Conservation (phyloP, 768 basidiomycete genomes). For the Pleurotus citrinopileatus region DNA sequence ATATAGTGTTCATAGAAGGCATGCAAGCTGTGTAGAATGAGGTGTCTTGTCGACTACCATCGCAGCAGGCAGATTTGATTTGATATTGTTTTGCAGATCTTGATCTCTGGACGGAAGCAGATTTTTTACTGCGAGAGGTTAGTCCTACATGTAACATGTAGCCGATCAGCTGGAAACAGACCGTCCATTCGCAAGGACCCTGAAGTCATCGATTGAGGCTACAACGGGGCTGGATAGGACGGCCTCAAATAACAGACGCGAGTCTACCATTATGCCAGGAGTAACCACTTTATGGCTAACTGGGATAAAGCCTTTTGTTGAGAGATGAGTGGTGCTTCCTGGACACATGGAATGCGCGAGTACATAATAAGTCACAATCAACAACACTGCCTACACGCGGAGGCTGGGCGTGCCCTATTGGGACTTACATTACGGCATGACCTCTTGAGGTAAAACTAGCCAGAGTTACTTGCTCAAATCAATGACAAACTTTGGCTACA, state of each 20-base stretch:
- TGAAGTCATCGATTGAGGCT: too few relatives aligned
- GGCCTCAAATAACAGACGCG: too few relatives aligned
- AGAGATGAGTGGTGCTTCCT: background rate
- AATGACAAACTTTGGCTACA: too few relatives aligned
- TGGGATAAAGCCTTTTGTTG: too few relatives aligned
- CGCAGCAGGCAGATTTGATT: background rate
- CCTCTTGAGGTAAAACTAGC: too few relatives aligned
- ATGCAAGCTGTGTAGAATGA: background rate
- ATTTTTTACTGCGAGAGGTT: background rate
- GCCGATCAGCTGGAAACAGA: background rate
- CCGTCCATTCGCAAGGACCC: background rate
- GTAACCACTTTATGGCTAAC: too few relatives aligned
- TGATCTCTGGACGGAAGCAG: background rate
- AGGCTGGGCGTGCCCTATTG: background rate
- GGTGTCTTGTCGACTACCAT: background rate
- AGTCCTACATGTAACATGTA: too few relatives aligned
- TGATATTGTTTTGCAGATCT: background rate
- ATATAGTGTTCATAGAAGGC: background rate
- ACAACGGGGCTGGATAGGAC: too few relatives aligned
- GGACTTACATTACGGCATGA: too few relatives aligned
- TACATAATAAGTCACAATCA: background rate
- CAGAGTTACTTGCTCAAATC: too few relatives aligned
- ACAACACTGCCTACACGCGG: background rate
- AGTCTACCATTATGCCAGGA: too few relatives aligned
- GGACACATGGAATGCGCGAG: background rate